A percentile compares a stretch with the other conserved stretches of the same genome.
Evolutionary conservation across 768 basidiomycete species (phyloP).

Genomic region (Suillus bovinus): DNA sequence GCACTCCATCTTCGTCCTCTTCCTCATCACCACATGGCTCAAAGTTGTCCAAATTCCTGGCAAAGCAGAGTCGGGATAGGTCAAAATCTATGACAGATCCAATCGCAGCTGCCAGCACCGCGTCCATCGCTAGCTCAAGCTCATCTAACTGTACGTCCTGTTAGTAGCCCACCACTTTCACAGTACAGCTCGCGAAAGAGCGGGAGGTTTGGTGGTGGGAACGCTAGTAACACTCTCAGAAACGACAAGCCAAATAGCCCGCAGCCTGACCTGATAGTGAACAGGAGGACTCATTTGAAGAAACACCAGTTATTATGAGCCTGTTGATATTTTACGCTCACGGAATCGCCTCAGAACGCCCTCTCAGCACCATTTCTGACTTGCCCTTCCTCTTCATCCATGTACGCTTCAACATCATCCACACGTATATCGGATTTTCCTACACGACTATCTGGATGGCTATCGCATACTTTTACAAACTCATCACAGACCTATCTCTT

Average conservation of each 20-base stretch:
- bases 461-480: constrained; percentile 73
- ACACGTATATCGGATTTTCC: constrained; percentile 68
- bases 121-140: constrained; percentile 43
- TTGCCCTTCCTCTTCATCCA: constrained; percentile 44
- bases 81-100: constrained; percentile 52
- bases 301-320: constrained; percentile 71
- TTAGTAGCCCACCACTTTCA: constrained; percentile 33
- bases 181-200: constrained; percentile 29
- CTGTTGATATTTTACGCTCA: constrained; percentile 51
- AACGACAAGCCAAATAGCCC: constrained; percentile 22
- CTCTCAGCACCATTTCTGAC: constrained; percentile 45
- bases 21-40: constrained; percentile 44
- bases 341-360: constrained; percentile 60
- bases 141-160: constrained; percentile 35
- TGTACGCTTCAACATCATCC: constrained; percentile 47
- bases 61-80: constrained; percentile 63
- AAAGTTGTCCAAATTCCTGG: constrained; percentile 68
- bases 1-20: constrained; percentile 42
- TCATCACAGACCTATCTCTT: constrained; percentile 72
- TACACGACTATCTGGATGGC: constrained; percentile 77
- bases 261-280: constrained; percentile 33
- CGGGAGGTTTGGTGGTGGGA: constrained; percentile 37
- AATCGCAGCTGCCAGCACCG: constrained; percentile 32
- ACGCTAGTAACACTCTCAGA: constrained; percentile 8
- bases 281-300: constrained; percentile 38